Evolutionary conservation across 805 yeast genomes (phyloP).

Genomic region (Vanderwaltozyma polyspora): DNA sequence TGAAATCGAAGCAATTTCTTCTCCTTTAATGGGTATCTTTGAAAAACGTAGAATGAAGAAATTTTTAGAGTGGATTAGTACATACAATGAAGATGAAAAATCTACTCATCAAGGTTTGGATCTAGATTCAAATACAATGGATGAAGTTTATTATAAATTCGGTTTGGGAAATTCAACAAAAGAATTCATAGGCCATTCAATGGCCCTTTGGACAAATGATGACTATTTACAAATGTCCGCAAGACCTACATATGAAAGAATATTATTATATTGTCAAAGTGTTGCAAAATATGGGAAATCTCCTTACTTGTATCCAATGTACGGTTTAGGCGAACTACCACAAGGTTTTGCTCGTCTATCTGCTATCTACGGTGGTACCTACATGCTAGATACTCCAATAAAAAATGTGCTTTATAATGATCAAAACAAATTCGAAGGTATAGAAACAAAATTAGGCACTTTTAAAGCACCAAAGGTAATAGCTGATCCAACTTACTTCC

Average conservation of each 20-base stretch:
- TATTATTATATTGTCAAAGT: conserved; percentile 74
- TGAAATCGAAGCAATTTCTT: conserved; percentile 80
- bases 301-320: conserved; percentile 90
- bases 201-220: conserved; percentile 95
- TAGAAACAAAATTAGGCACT: conserved; percentile 79
- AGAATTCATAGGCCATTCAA: conserved; percentile 96
- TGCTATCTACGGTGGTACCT: conserved; percentile 97
- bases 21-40: conserved; percentile 90
- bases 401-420: conserved; percentile 74
- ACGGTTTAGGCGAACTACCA: conserved; percentile 96
- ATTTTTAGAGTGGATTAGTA: conserved; percentile 78
- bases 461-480: conserved; percentile 90
- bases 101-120: conserved; percentile 79
- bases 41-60: conserved; percentile 92
- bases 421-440: conserved; percentile 70
- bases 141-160: conserved; percentile 76
- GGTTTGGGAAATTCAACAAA: conserved; percentile 89
- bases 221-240: conserved; percentile 83
- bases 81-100: conserved; percentile 65
- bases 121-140: conserved; percentile 81
- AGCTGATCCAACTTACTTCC: conserved; percentile 97
- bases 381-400: conserved; percentile 93
- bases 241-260: conserved; percentile 80
- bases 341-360: conserved; percentile 96
- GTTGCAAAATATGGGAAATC: conserved; percentile 94